These are phyloP conservation scores for Penicillium parvum DNA, from an alignment of 495 filamentous ascomycete species.

Conservation along the genomic window DNA sequence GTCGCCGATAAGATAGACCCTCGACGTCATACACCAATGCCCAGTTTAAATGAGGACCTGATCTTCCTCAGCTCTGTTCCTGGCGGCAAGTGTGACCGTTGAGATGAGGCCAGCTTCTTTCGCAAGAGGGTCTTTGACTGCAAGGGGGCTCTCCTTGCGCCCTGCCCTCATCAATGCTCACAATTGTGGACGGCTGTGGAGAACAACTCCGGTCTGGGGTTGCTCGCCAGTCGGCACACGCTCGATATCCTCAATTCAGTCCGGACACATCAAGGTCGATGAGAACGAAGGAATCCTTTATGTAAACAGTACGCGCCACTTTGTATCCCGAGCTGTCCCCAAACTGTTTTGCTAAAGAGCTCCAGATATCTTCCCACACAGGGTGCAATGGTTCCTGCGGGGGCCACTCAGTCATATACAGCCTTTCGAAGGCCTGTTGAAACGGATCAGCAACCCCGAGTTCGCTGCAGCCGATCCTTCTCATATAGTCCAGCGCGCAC, in stretches of 20 bases:
- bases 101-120: conserved; percentile 11
- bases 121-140: conserved; percentile 4
- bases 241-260: conserved; percentile 24
- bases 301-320: conserved; percentile 69
- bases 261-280: conserved; percentile 69
- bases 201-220: conserved; percentile 15
- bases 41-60: no score
- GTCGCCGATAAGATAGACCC: conserved; percentile 10
- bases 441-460: conserved; percentile 55
- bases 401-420: conserved; percentile 54
- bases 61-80: neutral
- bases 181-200: conserved; percentile 11
- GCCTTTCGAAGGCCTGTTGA: conserved; percentile 57
- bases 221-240: conserved; percentile 7
- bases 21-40: conserved; percentile 14
- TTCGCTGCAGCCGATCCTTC: conserved; percentile 60
- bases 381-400: conserved; percentile 61
- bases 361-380: conserved; percentile 79
- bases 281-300: conserved; percentile 79
- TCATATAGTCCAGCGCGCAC: conserved; percentile 55
- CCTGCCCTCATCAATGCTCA: conserved; percentile 2
- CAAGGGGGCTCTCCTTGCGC: conserved; percentile 1
- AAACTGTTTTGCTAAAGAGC: conserved; percentile 4
- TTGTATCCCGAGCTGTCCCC: neutral
- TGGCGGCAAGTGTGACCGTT: conserved; percentile 3